Base-by-base conservation (phyloP, 2,329 filamentous ascomycete species). In the Geosmithia flava region DNA sequence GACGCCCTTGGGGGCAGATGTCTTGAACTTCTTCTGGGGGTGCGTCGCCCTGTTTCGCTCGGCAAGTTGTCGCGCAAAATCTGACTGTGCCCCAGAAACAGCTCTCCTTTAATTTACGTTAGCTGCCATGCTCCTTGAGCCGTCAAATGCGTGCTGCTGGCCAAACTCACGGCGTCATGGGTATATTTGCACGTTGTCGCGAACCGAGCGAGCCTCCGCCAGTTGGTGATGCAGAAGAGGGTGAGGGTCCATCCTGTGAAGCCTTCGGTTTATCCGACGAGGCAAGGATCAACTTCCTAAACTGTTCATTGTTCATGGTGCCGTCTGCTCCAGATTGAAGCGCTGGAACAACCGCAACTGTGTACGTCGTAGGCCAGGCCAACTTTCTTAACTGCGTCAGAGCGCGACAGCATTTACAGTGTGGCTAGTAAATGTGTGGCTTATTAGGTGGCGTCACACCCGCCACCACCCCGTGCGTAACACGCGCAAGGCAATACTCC, bases 271-370 rank as follows among this genome's bases (percentile, higher is more conserved):
- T 71, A 48, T 64, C 59, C 7, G 71, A 59, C 51, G 71, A 72
- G 41, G 65, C 64, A 44, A 81, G 71, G 20, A 95, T 66, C 7
- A 97, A 76, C 53, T 85, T 84, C 48, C 93, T 84, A 59, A 98
- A 98, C 58, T 96, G 87, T 42, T 89, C 80, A 72, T 97, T 97
- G 64, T 97, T 95, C 93, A 98, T 97, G 39, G 42, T 53, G 48
- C 45, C 48, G 20, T n/a, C 45, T 50, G 23, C 57, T 48, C 44
- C 33, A 39, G 46, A 46, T 51, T 7, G 33, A 37, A 37, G 33
- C 15, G 11, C 15, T 11, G 33, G 33, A 37, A 37, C 33, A 37
- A 37, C 15, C 11, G 33, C 15, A n/a, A 19, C n/a, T 5, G 11
- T 20, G n/a, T 42, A 40, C 11, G 15, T 40, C 39, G 39, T 40